These are phyloP conservation scores for Coemansia sp. DNA, from an alignment of 192 early-diverging fungal genomes.

Conservation along the genomic window DNA sequence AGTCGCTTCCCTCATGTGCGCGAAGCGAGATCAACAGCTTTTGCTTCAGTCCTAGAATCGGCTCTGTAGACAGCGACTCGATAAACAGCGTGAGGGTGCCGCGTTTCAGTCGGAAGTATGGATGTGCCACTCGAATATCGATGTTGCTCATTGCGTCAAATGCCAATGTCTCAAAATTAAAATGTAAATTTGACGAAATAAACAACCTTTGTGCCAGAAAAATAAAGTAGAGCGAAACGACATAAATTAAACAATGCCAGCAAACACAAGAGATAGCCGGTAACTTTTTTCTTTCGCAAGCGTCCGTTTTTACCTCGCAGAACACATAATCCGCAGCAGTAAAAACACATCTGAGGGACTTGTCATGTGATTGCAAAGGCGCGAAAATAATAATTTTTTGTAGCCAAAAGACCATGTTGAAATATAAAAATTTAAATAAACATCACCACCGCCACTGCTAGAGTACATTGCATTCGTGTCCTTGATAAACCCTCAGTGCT, in stretches of 20 bases:
- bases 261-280: neutral
- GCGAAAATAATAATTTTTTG: neutral
- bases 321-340: conserved; percentile 2
- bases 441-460: neutral
- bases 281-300: neutral
- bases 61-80: conserved; percentile 12
- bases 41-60: conserved; percentile 17
- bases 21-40: conserved; percentile 27
- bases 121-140: conserved; percentile 22
- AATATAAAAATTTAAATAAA: neutral
- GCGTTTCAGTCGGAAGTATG: conserved; percentile 48
- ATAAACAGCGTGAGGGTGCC: conserved; percentile 42
- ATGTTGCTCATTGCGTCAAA: conserved; percentile 12
- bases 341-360: neutral
- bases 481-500: neutral
- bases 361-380: neutral
- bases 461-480: too few species aligned
- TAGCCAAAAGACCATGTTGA: neutral
- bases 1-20: conserved; percentile 25
- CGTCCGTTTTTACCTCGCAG: neutral
- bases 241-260: neutral
- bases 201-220: too few species aligned
- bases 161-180: neutral
- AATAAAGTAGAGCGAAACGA: neutral
- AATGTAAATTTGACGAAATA: neutral